Percentiles rank a stretch among this genome's conserved stretches.
These are phyloP conservation scores for Biscogniauxia mediterranea DNA, from an alignment of 2,329 filamentous ascomycete species.

Conservation along the genomic window DNA sequence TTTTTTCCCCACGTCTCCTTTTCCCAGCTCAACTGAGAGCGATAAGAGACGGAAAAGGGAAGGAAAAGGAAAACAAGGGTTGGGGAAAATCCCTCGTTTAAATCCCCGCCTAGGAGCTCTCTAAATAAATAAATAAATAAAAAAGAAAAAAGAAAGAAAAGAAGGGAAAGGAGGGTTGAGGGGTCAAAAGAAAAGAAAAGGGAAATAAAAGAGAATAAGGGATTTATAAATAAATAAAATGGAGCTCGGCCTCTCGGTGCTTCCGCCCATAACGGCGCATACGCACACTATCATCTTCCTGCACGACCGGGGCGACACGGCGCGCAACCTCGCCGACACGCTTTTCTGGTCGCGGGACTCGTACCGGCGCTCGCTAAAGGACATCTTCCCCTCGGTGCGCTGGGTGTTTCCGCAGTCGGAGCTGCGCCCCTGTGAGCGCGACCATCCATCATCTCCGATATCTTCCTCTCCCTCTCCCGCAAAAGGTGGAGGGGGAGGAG, in stretches of 20 bases:
- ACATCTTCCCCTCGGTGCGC: constrained; percentile 42
- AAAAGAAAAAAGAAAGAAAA: too few species aligned
- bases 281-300: constrained; percentile 46
- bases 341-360: constrained; percentile 34
- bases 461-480: too few species aligned
- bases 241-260: constrained; percentile 21
- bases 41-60: too few species aligned
- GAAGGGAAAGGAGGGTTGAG: background rate
- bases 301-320: constrained; percentile 44
- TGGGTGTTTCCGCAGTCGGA: constrained; percentile 49
- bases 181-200: background rate
- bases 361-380: constrained; percentile 31
- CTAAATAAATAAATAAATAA: background rate
- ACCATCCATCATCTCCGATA: constrained; percentile 2
- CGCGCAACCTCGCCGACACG: constrained; percentile 31
- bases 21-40: too few species aligned
- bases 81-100: background rate
- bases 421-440: constrained; percentile 31
- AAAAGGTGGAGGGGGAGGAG: too few species aligned
- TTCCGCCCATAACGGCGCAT: constrained; percentile 27
- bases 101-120: background rate
- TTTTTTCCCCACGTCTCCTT: background rate
- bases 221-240: constrained; percentile 2
- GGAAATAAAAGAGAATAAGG: constrained; percentile 8
- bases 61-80: too few species aligned